Percentiles rank a stretch among this genome's conserved stretches.
These are phyloP conservation scores for Sporothrix inflata DNA, from an alignment of 2,329 filamentous ascomycete genomes.

Conservation along the genomic window DNA sequence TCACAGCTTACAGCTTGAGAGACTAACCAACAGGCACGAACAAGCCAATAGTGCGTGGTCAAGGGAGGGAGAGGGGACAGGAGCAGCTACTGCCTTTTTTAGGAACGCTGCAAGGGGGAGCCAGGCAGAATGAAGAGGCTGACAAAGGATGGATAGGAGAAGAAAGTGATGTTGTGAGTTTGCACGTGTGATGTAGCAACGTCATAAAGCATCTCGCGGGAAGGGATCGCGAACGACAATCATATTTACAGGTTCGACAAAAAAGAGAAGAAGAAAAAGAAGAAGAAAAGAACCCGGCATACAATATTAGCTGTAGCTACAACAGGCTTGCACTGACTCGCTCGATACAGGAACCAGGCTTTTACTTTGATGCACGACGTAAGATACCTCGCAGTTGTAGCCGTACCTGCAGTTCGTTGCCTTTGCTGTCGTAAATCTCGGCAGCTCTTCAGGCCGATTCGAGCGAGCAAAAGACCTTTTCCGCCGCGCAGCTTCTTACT, in stretches of 20 bases:
- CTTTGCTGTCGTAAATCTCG: not conserved
- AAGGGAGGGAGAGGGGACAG: not conserved
- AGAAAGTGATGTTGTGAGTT: not conserved
- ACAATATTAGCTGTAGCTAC: too few relatives aligned
- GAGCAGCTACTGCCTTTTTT: not conserved
- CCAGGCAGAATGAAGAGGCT: not conserved
- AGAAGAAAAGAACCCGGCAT: too few relatives aligned
- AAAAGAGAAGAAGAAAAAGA: not conserved
- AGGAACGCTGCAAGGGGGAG: conserved; percentile 13
- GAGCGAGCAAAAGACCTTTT: not conserved
- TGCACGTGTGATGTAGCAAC: not conserved
- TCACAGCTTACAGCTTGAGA: not conserved
- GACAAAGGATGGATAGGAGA: not conserved
- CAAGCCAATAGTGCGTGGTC: not conserved
- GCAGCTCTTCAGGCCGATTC: not conserved
- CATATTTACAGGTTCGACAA: not conserved
- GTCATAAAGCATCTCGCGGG: not conserved
- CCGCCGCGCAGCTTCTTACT: conserved; percentile 20
- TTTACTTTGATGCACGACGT: not conserved
- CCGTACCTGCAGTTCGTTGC: too few relatives aligned
- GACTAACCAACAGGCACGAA: not conserved
- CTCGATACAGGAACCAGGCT: not conserved
- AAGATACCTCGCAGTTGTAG: not conserved
- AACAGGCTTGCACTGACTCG: not conserved
- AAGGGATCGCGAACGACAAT: not conserved